Conservation (phyloP, 495 filamentous ascomycete species). For the Podospora anserina region DNA sequence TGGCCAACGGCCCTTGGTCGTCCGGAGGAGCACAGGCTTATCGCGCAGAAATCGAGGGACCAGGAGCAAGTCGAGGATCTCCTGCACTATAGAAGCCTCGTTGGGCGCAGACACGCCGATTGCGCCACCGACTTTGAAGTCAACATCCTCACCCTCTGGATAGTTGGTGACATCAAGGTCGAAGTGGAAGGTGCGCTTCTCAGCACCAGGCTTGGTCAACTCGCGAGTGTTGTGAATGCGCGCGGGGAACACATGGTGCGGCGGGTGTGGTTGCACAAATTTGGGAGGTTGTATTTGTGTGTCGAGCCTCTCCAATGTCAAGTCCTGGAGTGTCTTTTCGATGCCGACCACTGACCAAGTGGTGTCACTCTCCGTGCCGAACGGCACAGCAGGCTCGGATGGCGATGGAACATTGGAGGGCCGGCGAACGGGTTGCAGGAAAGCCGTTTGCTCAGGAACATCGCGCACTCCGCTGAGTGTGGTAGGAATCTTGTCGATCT, state of each 20-base stretch:
- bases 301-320: constrained; percentile 42
- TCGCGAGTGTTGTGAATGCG: constrained; percentile 78
- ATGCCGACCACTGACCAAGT: constrained; percentile 14
- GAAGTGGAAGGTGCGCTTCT: constrained; percentile 95
- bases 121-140: constrained; percentile 95
- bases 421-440: constrained; percentile 52
- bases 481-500: constrained; percentile 69
- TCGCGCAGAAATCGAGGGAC: constrained; percentile 76
- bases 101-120: constrained; percentile 92
- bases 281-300: constrained; percentile 66
- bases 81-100: constrained; percentile 70
- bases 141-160: constrained; percentile 76
- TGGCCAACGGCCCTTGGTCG: constrained; percentile 82
- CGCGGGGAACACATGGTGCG: constrained; percentile 84
- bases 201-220: constrained; percentile 83
- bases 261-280: constrained; percentile 93
- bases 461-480: constrained; percentile 65
- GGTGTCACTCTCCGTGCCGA: constrained; percentile 9
- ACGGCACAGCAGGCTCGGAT: constrained; percentile 29
- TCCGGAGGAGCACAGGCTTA: constrained; percentile 73
- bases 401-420: constrained; percentile 37
- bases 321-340: constrained; percentile 28
- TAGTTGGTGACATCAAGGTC: constrained; percentile 96
- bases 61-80: constrained; percentile 74
- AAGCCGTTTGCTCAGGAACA: constrained; percentile 70